A percentile compares a stretch with the other conserved stretches of the same genome.
Evolutionary conservation across 805 yeast species (phyloP).

Genomic region (Pichia ethanolica): DNA sequence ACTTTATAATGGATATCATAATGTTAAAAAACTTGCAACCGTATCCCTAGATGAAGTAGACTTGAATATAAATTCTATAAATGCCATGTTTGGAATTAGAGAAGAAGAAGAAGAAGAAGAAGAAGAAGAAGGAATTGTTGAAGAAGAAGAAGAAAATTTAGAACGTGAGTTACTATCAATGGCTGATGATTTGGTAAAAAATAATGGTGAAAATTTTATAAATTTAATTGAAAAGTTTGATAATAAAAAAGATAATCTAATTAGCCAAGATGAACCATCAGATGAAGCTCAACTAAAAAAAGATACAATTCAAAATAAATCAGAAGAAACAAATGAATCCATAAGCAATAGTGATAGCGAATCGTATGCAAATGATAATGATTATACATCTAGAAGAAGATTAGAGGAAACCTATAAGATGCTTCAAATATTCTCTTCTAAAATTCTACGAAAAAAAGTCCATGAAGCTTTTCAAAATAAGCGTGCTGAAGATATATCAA

Average conservation of each 20-base stretch:
- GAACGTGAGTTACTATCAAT: conserved; percentile 31
- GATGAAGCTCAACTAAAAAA: conserved; percentile 9
- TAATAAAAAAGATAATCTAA: conserved; percentile 17
- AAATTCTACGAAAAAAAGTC: conserved; percentile 66
- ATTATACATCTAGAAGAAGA: conserved; percentile 52
- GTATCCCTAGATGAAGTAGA: conserved; percentile 33
- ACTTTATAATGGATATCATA: conserved; percentile 62
- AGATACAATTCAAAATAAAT: conserved; percentile 15
- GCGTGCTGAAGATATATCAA: conserved; percentile 67
- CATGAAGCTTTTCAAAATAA: conserved; percentile 72
- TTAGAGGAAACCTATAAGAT: conserved; percentile 73
- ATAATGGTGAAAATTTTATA: conserved; percentile 71
- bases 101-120: conserved; percentile 3
- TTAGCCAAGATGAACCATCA: neutral
- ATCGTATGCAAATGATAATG: conserved; percentile 35
- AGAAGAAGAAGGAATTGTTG: conserved; percentile 2
- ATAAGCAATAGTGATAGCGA: conserved; percentile 18
- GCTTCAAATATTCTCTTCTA: conserved; percentile 73
- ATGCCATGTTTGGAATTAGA: conserved; percentile 21
- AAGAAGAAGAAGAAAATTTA: neutral
- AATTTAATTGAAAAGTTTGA: conserved; percentile 76
- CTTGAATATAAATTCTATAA: conserved; percentile 20
- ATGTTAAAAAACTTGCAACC: conserved; percentile 29
- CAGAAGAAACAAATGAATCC: conserved; percentile 17
- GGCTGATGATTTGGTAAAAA: conserved; percentile 72